Evolutionary conservation across 2,329 filamentous ascomycete genomes (phyloP), one percentile per base, ranked within the genome.

Genomic region (Neofusicoccum sp.): DNA sequence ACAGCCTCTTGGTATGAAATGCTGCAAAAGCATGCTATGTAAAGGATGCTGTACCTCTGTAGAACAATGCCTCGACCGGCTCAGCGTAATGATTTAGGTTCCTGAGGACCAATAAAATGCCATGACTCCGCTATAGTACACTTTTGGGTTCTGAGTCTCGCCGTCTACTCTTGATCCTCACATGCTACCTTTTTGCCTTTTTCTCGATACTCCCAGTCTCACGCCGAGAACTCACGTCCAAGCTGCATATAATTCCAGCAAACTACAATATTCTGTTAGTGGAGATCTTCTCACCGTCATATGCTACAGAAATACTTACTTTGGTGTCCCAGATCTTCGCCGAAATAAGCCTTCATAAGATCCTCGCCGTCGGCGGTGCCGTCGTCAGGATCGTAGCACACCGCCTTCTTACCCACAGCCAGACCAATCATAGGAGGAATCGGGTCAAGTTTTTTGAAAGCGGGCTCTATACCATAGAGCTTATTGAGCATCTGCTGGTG

Each of bases 331-430:
- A 92, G 75, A 68, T 91, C 89, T 57, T 89, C 79, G 20, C 84
- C 82, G 70, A 92, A 91, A 69, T 87, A 88, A 5, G 75, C 72
- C 65, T 84, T 71, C 79, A 86, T 81, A 12, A 89, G 78, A 51
- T 90, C 84, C 63, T 85, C 83, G 0, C 88, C 88, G 38, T 78
- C 80, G 28, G 78, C 78, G 45, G 85, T 84, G 0, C 87, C 87
- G 1, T 75, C 78, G 0, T 79, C 79, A 0, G 83, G 80, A 49
- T 81, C 82, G 66, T 86, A 90, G 1, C 84, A 82, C 1, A 91
- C 79, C 1, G 87, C 89, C 67, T 86, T 85, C 72, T 86, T 87
- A 34, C 89, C 89, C 1, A 91, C 80, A 0, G 89, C 89, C 3
- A 92, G 75, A 0, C 86, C 88, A 63, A 93, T 91, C 77, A 88